These are phyloP conservation scores for Metschnikowia lunata DNA, from an alignment of 805 yeast genomes.

Conservation along the genomic window DNA sequence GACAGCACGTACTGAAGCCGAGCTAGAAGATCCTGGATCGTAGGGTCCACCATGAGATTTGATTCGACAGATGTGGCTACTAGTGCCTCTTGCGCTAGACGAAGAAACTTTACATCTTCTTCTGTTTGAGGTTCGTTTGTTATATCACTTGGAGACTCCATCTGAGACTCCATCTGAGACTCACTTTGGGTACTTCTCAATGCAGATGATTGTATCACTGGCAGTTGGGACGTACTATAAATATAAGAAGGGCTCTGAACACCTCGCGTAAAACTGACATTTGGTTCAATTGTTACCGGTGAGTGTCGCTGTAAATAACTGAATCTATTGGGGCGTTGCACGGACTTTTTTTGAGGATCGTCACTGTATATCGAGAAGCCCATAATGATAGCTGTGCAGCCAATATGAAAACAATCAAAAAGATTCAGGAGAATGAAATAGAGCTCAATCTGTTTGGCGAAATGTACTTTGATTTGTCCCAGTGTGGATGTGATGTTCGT, in stretches of 20 bases:
- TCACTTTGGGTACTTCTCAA: neutral
- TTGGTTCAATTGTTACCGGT: slow-evolving; percentile 20
- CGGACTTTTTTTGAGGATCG: slow-evolving; percentile 11
- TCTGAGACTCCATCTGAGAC: neutral
- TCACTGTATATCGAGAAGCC: slow-evolving; percentile 14
- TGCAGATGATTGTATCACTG: no score
- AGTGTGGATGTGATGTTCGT: no score
- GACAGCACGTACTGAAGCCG: slow-evolving; percentile 56
- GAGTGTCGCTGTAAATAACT: slow-evolving; percentile 18
- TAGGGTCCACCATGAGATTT: slow-evolving; percentile 50
- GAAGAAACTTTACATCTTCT: slow-evolving; percentile 53
- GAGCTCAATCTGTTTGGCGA: no score
- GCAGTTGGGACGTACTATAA: no score
- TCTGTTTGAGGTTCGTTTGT: slow-evolving; percentile 10
- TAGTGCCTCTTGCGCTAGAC: slow-evolving; percentile 59
- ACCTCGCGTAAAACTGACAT: slow-evolving; percentile 18
- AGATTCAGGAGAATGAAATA: no score
- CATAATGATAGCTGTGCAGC: neutral
- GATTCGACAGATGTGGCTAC: slow-evolving; percentile 47
- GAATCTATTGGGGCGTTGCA: slow-evolving; percentile 12
- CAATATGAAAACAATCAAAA: no score
- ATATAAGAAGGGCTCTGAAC: neutral
- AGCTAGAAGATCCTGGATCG: slow-evolving; percentile 53
- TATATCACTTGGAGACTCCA: neutral
- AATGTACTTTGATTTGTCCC: no score